These are phyloP conservation scores for Phytophthora rubi DNA, from an alignment of 352 stramenopile genomes.

Conservation along the genomic window DNA sequence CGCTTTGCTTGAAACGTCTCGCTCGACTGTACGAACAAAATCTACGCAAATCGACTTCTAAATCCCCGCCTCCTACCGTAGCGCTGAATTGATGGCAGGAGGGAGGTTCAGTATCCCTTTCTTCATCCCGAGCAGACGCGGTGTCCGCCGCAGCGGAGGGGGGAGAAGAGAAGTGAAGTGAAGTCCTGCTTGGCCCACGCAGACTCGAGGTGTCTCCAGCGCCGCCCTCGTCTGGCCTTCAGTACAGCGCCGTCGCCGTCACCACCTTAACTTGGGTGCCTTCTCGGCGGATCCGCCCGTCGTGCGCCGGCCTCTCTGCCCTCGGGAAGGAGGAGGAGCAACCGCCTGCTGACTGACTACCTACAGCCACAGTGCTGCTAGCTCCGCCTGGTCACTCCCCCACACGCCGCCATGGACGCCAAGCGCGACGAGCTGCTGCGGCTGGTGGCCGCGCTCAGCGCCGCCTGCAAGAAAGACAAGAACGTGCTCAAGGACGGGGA, in stretches of 20 bases:
- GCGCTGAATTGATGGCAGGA: constrained; percentile 30
- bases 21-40: too few relatives aligned
- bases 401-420: constrained; percentile 14
- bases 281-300: not conserved
- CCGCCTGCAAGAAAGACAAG: constrained; percentile 57
- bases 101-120: constrained; percentile 26
- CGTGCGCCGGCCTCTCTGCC: constrained; percentile 15
- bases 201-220: not conserved
- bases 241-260: not conserved
- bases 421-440: constrained; percentile 45
- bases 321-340: constrained; percentile 13
- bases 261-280: too few relatives aligned
- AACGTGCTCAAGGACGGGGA: constrained; percentile 75
- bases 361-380: too few relatives aligned
- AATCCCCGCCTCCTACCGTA: too few relatives aligned
- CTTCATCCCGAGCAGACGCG: constrained; percentile 27
- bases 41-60: too few relatives aligned
- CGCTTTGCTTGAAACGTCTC: too few relatives aligned
- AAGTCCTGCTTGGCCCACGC: too few relatives aligned
- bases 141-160: too few relatives aligned
- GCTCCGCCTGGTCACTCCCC: not conserved
- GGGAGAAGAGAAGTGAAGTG: too few relatives aligned
- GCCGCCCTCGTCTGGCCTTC: not conserved
- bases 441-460: constrained; percentile 67
- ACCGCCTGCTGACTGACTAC: constrained; percentile 3